Evolutionary conservation across 2,329 filamentous ascomycete species (phyloP), one percentile per base, ranked within the genome.

Genomic region (Ceratocystis eucalypticola): DNA sequence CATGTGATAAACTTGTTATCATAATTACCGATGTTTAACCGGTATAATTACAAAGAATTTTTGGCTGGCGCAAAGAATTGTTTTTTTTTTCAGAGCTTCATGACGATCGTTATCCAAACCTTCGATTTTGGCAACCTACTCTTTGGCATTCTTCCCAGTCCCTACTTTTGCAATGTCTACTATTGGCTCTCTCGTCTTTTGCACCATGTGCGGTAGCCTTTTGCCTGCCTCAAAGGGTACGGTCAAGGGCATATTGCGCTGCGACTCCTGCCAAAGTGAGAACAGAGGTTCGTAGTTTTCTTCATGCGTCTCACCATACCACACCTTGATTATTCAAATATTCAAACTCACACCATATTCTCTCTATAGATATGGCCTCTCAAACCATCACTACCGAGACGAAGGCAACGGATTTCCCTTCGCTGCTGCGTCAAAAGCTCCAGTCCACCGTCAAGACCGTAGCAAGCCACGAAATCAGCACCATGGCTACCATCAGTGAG

Each of bases 131-230:
- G 37, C 10, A 41, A 41, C 12, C 37, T 4, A 41, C 2, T 41
- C 2, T 41, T 41, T 15, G 3, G 12, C 37, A 41, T 5, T 8
- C 22, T 62, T 62, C 8, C 61, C 59, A 61, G 4, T 12, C 10
- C 12, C 2, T 17, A 33, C 33, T 5, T 55, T 22, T n/a, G 78
- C 71, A 69, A 96, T 96, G 93, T 86, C 92, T 70, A 86, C 89
- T 20, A 91, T 96, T 70, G 93, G 91, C 66, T 93, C 91, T 64
- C 81, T 97, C 50, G 87, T 96, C 45, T 97, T 97, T 76, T 97
- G 93, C 79, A 89, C 83, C 65, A 89, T 92, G 74, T 97, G 93
- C 75, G 93, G 93, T 69, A 96, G 96, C 74, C 81, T 96, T 2
- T 80, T 97, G 50, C 91, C 94, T 65, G 83, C 87, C 64, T 91